Conservation (phyloP, 179 eudicot genomes). For the Beta corolliflora region DNA sequence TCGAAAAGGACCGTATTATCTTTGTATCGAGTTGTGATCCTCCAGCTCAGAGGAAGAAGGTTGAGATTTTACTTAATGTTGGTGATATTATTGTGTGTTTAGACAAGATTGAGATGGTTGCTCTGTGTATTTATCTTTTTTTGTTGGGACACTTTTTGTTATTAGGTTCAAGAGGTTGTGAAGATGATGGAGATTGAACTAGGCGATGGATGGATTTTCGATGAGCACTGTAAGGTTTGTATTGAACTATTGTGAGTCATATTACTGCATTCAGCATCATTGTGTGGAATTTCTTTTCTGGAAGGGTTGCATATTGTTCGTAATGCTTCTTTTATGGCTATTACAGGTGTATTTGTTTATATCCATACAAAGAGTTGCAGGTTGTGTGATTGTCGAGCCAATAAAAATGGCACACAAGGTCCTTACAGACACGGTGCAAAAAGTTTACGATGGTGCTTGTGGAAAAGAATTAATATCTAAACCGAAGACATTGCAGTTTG, state of each 20-base stretch:
- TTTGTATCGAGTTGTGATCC: conserved; percentile 68
- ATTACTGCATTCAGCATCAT: background rate
- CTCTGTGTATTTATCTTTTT: background rate
- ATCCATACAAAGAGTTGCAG: conserved; percentile 62
- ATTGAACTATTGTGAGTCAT: background rate
- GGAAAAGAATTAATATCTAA: conserved; percentile 39
- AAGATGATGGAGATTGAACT: conserved; percentile 91
- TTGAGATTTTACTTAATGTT: conserved; percentile 27
- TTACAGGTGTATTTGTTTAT: conserved; percentile 74
- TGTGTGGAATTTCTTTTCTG: background rate
- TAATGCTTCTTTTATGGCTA: background rate
- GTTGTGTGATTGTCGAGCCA: conserved; percentile 73
- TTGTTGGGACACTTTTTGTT: background rate
- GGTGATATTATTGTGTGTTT: background rate
- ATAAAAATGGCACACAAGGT: conserved; percentile 63
- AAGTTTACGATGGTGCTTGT: conserved; percentile 9
- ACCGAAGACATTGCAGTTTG: conserved; percentile 64
- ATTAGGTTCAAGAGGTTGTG: conserved; percentile 79
- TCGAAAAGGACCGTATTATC: conserved; percentile 56
- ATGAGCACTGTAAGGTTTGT: conserved; percentile 61
- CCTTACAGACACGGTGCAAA: conserved; percentile 37
- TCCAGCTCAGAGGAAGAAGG: conserved; percentile 72
- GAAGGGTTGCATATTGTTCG: background rate
- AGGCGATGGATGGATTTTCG: conserved; percentile 84
- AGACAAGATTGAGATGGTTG: conserved; percentile 1